phyloP scores from a whole-genome alignment of 1,284 basidiomycete species.

The Ustilago vetiveriae region DNA sequence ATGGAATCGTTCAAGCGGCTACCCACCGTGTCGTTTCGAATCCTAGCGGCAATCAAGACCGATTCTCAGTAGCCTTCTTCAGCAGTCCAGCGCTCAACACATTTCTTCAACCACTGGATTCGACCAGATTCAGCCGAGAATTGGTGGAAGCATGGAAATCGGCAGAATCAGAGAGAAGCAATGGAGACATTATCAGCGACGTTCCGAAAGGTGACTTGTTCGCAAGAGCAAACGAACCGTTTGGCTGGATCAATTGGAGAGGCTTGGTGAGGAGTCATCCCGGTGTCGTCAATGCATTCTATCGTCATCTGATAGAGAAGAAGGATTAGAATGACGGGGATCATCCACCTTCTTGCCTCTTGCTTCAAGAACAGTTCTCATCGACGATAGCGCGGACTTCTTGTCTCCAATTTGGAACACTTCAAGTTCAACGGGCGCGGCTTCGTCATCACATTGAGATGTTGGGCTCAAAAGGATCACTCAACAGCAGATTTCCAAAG shows the following conservation, averaged over 20 bases:
- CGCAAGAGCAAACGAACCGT: conserved; percentile 34
- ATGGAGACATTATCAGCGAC: conserved; percentile 30
- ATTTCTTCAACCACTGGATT: conserved; percentile 28
- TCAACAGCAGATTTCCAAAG: no score
- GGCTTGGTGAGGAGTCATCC: conserved; percentile 53
- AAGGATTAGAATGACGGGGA: neutral
- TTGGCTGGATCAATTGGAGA: conserved; percentile 56
- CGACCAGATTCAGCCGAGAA: conserved; percentile 25
- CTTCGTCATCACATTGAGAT: no score
- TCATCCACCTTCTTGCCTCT: neutral
- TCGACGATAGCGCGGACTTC: no score
- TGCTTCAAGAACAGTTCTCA: no score
- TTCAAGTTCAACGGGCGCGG: no score
- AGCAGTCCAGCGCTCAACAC: conserved; percentile 49
- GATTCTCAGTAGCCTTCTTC: conserved; percentile 54
- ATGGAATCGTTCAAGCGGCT: conserved; percentile 54
- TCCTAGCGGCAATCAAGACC: conserved; percentile 5
- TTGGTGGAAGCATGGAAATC: conserved; percentile 30
- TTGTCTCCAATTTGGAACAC: no score
- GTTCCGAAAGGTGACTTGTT: conserved; percentile 51
- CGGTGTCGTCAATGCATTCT: conserved; percentile 34
- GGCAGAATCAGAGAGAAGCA: conserved; percentile 19
- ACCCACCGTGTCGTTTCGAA: conserved; percentile 54
- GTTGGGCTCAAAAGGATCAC: no score
- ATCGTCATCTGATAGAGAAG: conserved; percentile 19